A percentile compares a stretch with the other conserved stretches of the same genome.
Conservation (phyloP, 2,329 filamentous ascomycete genomes). For the Chaetomiaceae sp. region DNA sequence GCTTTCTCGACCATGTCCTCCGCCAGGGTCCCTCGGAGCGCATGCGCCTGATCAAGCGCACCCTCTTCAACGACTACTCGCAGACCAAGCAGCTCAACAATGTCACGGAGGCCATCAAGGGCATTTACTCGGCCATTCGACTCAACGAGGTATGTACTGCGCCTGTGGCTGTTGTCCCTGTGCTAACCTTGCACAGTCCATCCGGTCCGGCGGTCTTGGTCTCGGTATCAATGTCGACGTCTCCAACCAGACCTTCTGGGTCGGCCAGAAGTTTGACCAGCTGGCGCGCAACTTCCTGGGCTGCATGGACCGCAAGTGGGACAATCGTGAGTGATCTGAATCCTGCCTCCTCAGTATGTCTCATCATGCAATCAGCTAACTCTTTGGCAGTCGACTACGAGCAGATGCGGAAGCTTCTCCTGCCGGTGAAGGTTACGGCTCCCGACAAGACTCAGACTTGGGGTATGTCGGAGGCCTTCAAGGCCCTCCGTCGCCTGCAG, state of each 20-base stretch:
- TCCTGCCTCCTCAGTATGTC: background rate
- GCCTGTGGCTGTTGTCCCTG: conserved; percentile 20
- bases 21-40: conserved; percentile 69
- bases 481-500: conserved; percentile 48
- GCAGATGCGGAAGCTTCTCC: conserved; percentile 31
- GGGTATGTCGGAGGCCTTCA: conserved; percentile 48
- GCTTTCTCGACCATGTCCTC: conserved; percentile 85
- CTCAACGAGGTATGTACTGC: conserved; percentile 53
- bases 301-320: conserved; percentile 25
- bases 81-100: conserved; percentile 53
- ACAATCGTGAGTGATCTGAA: conserved; percentile 24
- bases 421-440: conserved; percentile 31
- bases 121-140: conserved; percentile 81
- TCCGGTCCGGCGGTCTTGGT: conserved; percentile 46
- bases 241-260: conserved; percentile 88
- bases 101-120: conserved; percentile 69
- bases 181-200: conserved; percentile 32
- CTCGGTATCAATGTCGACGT: conserved; percentile 87
- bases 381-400: conserved; percentile 29
- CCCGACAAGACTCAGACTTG: conserved; percentile 17
- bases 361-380: background rate
- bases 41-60: conserved; percentile 71
- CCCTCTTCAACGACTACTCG: conserved; percentile 64
- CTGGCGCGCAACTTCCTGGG: conserved; percentile 32
- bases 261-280: conserved; percentile 37